Base-by-base conservation (phyloP, 805 yeast genomes). In the Isabelozyma rhagii region DNA sequence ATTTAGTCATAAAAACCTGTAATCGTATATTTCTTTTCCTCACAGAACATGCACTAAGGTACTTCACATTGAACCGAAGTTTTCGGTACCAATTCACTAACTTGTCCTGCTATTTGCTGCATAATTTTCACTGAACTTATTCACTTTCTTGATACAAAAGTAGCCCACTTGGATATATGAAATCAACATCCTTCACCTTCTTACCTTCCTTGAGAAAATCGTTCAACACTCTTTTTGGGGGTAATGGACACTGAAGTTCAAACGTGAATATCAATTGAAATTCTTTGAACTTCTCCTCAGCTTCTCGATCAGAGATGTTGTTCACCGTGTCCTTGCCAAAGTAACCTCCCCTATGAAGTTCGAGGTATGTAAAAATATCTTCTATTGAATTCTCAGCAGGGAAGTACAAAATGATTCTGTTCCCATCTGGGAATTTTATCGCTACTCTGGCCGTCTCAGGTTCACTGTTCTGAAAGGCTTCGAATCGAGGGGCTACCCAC, bases 401-500 rank as follows among this genome's bases (percentile, higher is more conserved):
- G 54, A 72, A 71, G 28, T 49, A 55, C 13, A 61, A 48, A 0
- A 71, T 67, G 5, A 81, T 61, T 51, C 97, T 78, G 45, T 72
- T 73, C 2, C 96, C 96, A 51, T 74, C 68, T 1, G 78, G 78
- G 40, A 89, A 61, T 55, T 93, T 78, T 8, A 93, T 78, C 1
- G 94, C 92, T 3, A 93, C 72, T 39, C 86, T 78, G 8, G 94
- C 84, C 29, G 49, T 55, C 27, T 58, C 67, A 13, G 45, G 47
- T 5, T 61, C 62, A 10, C 25, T 18, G 9, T 54, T 52, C 36
- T 52, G 48, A 28, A 57, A 47, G 9, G 52, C 5, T 55, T 61
- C 52, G 54, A 70, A 63, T 48, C 64, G 61, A 7, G 62, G 59
- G 31, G 62, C 57, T 51, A 61, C 63, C 59, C 64, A 66, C 27